Conservation (phyloP, 2,329 filamentous ascomycete genomes). For the Colletotrichum sp. region DNA sequence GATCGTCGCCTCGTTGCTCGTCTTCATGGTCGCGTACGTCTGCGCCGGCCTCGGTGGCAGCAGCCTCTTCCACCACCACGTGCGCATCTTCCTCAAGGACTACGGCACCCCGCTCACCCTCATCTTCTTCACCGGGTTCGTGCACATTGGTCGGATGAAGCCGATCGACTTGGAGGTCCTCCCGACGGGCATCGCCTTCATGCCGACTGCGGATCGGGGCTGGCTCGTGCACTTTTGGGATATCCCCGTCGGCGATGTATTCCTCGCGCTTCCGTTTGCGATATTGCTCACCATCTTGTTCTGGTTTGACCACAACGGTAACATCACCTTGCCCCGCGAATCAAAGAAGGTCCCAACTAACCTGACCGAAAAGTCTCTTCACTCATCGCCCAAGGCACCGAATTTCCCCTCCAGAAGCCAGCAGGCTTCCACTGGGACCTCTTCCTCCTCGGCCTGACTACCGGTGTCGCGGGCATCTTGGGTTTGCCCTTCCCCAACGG, state of each 20-base stretch:
- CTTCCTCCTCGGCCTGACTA: constrained; percentile 80
- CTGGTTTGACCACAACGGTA: constrained; percentile 89
- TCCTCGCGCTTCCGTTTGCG: constrained; percentile 87
- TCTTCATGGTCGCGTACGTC: constrained; percentile 77
- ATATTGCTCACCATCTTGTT: constrained; percentile 83
- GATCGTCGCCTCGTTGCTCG: constrained; percentile 75
- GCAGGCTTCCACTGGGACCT: constrained; percentile 88
- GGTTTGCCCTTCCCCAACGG: constrained; percentile 84
- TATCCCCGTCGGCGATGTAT: constrained; percentile 73
- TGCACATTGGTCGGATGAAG: constrained; percentile 85
- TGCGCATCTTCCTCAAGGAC: constrained; percentile 86
- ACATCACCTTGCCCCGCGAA: constrained; percentile 14
- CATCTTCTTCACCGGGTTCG: constrained; percentile 89
- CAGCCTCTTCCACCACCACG: constrained; percentile 73
- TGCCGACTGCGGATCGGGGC: constrained; percentile 72
- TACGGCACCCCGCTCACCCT: constrained; percentile 85
- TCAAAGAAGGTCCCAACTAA: accelerated
- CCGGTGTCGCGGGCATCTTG: constrained; percentile 75
- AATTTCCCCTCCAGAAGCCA: constrained; percentile 81
- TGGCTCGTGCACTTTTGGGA: constrained; percentile 89
- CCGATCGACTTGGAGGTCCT: constrained; percentile 71
- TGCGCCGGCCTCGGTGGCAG: constrained; percentile 75
- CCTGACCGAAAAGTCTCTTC: constrained; percentile 67
- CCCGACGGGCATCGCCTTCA: constrained; percentile 79
- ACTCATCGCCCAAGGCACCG: constrained; percentile 81